A percentile compares a stretch with the other conserved stretches of the same genome.
These are phyloP conservation scores for Hymenoscyphus fructigenus DNA, from an alignment of 2,329 filamentous ascomycete genomes.

Conservation along the genomic window DNA sequence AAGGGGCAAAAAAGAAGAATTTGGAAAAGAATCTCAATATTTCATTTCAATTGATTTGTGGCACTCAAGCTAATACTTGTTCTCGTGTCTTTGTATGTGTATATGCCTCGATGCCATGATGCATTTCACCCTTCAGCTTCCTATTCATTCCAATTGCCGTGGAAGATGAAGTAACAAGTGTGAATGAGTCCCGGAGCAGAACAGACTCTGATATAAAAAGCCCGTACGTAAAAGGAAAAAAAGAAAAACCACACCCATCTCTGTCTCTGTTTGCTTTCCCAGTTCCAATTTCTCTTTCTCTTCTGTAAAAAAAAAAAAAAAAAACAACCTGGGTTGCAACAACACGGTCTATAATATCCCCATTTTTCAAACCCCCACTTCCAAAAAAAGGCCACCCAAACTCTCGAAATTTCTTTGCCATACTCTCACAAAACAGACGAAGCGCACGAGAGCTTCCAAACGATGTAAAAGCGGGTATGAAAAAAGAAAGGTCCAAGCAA, in stretches of 20 bases:
- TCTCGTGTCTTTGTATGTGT: neutral
- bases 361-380: neutral
- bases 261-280: neutral
- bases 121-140: neutral
- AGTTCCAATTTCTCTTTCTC: neutral
- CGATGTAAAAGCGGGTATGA: neutral
- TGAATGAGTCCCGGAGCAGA: neutral
- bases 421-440: neutral
- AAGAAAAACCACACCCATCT: neutral
- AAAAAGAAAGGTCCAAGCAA: conserved; percentile 1
- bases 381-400: neutral
- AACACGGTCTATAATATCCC: neutral
- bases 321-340: too few relatives aligned
- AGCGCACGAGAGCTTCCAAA: neutral
- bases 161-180: neutral
- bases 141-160: neutral
- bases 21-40: conserved; percentile 1
- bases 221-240: neutral
- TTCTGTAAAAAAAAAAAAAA: neutral
- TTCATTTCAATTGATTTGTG: conserved; percentile 1
- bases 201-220: neutral
- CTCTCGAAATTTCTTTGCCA: neutral
- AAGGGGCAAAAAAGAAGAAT: neutral
- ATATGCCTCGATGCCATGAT: neutral
- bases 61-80: neutral